phyloP scores from a whole-genome alignment of 345 rosid genomes.

The Eucalyptus camaldulensis region DNA sequence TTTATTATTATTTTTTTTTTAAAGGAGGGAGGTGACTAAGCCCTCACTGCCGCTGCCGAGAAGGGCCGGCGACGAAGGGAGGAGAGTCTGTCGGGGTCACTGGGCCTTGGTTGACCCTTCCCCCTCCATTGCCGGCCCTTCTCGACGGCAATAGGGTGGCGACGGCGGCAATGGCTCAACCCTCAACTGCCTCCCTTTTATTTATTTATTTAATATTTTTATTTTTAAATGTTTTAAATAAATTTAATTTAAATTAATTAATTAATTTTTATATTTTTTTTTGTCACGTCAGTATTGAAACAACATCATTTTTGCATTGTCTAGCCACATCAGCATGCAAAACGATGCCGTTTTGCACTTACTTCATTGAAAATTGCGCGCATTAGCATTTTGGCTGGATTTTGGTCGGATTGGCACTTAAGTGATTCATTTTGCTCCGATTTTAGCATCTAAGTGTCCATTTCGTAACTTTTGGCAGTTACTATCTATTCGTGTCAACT shows the following conservation, averaged over 20 bases:
- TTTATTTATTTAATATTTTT: no score
- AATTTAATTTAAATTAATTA: no score
- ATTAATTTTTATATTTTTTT: no score
- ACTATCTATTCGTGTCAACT: rapidly evolving
- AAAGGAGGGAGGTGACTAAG: rapidly evolving
- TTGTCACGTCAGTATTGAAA: rapidly evolving
- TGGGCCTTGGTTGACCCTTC: rapidly evolving
- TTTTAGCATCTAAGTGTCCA: no score
- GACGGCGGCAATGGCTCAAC: rapidly evolving
- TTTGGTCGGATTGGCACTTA: rapidly evolving
- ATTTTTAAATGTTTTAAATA: no score
- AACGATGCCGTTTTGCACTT: rapidly evolving
- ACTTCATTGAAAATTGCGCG: rapidly evolving
- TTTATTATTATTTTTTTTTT: no score
- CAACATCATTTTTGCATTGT: rapidly evolving
- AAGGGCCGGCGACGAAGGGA: rapidly evolving
- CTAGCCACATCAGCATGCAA: rapidly evolving
- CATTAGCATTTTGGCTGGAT: rapidly evolving
- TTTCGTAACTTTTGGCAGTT: no score
- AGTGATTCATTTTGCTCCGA: no score
- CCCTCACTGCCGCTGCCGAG: rapidly evolving
- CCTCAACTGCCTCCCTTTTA: rapidly evolving
- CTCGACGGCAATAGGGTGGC: rapidly evolving
- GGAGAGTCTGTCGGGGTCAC: rapidly evolving
- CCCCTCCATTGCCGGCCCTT: rapidly evolving